Conservation (phyloP, 2,329 filamentous ascomycete genomes). For the Aspergillus sp. region DNA sequence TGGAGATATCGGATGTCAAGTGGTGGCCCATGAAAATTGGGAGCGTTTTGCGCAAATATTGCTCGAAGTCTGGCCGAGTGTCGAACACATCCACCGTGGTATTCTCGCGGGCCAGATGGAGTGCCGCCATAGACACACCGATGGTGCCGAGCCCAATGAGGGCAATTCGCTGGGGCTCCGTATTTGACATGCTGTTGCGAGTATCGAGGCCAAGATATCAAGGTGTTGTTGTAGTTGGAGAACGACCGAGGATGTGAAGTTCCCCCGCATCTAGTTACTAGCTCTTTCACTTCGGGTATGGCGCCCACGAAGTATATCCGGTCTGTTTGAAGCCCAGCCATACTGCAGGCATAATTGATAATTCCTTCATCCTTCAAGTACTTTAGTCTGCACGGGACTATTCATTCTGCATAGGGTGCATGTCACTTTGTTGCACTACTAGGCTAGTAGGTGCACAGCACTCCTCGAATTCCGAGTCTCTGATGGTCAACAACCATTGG, state of each 20-base stretch:
- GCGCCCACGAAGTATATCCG: neutral
- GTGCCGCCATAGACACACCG: conserved; percentile 56
- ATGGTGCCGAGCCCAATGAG: conserved; percentile 49
- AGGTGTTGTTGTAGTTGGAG: neutral
- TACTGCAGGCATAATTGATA: too few species aligned
- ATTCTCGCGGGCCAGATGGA: conserved; percentile 22
- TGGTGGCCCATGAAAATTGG: conserved; percentile 12
- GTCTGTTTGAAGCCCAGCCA: neutral
- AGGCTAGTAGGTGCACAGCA: too few species aligned
- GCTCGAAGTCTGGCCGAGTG: conserved; percentile 48
- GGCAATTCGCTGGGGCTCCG: conserved; percentile 28
- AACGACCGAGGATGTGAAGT: neutral
- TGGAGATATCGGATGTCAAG: neutral
- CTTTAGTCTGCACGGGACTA: too few species aligned
- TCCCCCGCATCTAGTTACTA: neutral
- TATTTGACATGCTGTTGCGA: conserved; percentile 8
- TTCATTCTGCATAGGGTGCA: too few species aligned
- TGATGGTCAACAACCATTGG: too few species aligned
- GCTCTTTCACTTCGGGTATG: neutral
- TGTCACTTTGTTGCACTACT: too few species aligned
- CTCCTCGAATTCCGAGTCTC: too few species aligned
- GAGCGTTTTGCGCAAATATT: conserved; percentile 42
- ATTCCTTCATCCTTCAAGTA: too few species aligned
- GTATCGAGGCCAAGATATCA: neutral
- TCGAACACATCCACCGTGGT: conserved; percentile 50